These are phyloP conservation scores for Aquilaria agallochum DNA, from an alignment of 441 rosid species.

Conservation along the genomic window DNA sequence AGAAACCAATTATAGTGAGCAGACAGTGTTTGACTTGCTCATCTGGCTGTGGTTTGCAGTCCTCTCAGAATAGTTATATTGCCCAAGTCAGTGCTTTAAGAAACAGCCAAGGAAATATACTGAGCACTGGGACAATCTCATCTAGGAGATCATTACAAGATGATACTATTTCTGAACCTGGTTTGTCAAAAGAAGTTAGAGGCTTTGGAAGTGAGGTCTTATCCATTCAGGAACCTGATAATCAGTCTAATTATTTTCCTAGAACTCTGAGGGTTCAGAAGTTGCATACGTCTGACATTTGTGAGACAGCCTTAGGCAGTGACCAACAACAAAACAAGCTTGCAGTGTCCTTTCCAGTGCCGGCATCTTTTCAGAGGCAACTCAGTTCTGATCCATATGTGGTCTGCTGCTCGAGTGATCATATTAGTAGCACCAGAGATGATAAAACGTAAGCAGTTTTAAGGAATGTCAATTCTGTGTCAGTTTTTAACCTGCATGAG, in stretches of 20 bases:
- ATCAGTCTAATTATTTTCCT: slow-evolving; percentile 40
- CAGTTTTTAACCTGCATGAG: neutral
- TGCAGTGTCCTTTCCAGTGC: slow-evolving; percentile 25
- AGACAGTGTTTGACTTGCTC: slow-evolving; percentile 25
- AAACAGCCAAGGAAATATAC: slow-evolving; percentile 69
- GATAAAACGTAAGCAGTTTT: slow-evolving; percentile 38
- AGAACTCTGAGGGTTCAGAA: slow-evolving; percentile 30
- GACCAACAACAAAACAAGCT: slow-evolving; percentile 34
- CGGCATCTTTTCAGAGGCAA: slow-evolving; percentile 21
- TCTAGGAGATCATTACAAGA: slow-evolving; percentile 35
- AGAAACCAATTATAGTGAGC: slow-evolving; percentile 34
- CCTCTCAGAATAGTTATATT: slow-evolving; percentile 24
- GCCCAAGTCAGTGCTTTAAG: slow-evolving; percentile 46
- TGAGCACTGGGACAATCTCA: slow-evolving; percentile 43
- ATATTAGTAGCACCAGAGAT: slow-evolving; percentile 15
- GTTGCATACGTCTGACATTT: slow-evolving; percentile 19
- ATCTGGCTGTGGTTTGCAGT: slow-evolving; percentile 31
- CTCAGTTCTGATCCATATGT: slow-evolving; percentile 20
- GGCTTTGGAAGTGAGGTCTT: slow-evolving; percentile 12
- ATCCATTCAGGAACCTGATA: slow-evolving; percentile 26
- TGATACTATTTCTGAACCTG: slow-evolving; percentile 24
- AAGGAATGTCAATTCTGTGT: neutral
- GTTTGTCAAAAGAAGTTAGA: slow-evolving; percentile 24
- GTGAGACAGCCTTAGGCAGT: slow-evolving; percentile 27
- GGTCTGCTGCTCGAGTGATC: slow-evolving; percentile 17